These are phyloP conservation scores for Colletotrichum sp. DNA, from an alignment of 2,329 filamentous ascomycete species.

Conservation along the genomic window DNA sequence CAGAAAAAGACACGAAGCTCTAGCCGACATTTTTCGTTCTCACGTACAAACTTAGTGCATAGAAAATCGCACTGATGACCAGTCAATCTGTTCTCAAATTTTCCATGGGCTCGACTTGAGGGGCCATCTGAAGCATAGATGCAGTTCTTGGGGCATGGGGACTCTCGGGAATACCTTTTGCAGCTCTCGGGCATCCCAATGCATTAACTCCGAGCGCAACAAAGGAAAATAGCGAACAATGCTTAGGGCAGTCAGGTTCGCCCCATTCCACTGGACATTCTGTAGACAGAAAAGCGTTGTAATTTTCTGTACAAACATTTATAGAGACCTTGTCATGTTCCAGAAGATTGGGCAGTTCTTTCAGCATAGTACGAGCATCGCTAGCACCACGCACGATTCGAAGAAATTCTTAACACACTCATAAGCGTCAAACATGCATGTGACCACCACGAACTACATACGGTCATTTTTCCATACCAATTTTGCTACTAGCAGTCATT, in stretches of 20 bases:
- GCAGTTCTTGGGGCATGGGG: background rate
- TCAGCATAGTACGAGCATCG: background rate
- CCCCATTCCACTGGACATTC: background rate
- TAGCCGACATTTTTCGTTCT: background rate
- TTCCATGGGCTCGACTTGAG: background rate
- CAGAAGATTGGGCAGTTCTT: background rate
- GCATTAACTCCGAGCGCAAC: background rate
- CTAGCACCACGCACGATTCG: background rate
- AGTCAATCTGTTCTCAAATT: background rate
- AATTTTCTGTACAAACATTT: background rate
- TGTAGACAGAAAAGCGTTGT: background rate
- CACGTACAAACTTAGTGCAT: background rate
- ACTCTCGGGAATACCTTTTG: background rate
- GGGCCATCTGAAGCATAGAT: background rate
- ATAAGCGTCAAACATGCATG: background rate
- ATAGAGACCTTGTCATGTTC: background rate
- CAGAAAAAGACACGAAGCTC: background rate
- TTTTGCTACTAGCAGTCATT: background rate
- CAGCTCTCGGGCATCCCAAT: background rate
- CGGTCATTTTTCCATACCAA: accelerated
- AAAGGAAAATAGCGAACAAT: background rate
- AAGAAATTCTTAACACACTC: background rate
- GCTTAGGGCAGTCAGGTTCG: background rate
- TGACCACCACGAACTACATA: background rate
- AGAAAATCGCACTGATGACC: background rate